phyloP scores from a whole-genome alignment of 805 yeast species.

The Myxozyma monticola region DNA sequence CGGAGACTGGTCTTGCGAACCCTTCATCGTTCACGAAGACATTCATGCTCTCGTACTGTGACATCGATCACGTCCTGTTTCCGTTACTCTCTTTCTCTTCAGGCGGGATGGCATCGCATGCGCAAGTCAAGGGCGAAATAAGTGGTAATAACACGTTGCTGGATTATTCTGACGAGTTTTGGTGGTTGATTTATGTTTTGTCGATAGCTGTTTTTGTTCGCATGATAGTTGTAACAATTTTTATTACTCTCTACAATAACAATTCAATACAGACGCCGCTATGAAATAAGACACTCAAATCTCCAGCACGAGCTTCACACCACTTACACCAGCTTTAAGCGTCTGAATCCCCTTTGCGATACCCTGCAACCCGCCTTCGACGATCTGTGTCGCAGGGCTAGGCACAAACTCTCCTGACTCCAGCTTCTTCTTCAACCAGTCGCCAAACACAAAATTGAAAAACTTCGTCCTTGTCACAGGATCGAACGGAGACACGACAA shows the following conservation, averaged over 20 bases:
- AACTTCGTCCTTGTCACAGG: neutral
- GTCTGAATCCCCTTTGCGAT: conserved; percentile 27
- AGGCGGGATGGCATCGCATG: too few species aligned
- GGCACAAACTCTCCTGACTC: conserved; percentile 9
- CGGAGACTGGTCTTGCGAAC: too few species aligned
- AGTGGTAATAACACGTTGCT: too few species aligned
- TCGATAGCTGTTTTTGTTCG: neutral
- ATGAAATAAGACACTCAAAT: neutral
- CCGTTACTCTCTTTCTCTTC: too few species aligned
- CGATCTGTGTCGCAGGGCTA: conserved; percentile 16
- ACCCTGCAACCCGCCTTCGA: conserved; percentile 31
- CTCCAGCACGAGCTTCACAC: conserved; percentile 31
- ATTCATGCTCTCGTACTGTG: too few species aligned
- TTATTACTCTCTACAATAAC: too few species aligned
- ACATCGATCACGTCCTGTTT: too few species aligned
- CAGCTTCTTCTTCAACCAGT: neutral
- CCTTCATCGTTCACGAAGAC: too few species aligned
- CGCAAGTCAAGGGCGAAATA: too few species aligned
- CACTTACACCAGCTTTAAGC: conserved; percentile 31
- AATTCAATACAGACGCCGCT: neutral
- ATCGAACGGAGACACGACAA: conserved; percentile 1
- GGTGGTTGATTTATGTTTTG: neutral
- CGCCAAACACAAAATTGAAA: neutral
- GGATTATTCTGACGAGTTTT: too few species aligned
- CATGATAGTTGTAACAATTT: too few species aligned